Conservation (phyloP, 2,329 filamentous ascomycete species). For the Westerdykella ornata region DNA sequence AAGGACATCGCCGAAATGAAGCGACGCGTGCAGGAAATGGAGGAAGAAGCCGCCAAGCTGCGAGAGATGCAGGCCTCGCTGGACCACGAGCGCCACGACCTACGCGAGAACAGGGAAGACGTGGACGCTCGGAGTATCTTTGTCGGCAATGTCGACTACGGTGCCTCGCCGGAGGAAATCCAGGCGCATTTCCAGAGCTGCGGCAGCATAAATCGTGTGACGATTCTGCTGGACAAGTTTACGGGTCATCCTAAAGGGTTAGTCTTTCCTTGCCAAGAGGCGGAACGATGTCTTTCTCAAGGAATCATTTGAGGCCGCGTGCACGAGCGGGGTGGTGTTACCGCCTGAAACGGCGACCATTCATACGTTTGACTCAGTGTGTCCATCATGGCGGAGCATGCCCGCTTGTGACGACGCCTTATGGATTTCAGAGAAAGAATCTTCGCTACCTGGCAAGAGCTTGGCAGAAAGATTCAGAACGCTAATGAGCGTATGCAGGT, state of each 20-base stretch:
- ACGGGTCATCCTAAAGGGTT: conserved; percentile 99
- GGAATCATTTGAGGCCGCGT: conserved; percentile 8
- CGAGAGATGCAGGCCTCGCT: conserved; percentile 55
- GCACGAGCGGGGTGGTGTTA: not conserved
- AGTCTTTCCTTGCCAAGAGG: conserved; percentile 41
- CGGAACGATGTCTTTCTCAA: conserved; percentile 26
- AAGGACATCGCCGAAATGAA: conserved; percentile 47
- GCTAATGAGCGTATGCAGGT: conserved; percentile 56
- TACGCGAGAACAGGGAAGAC: conserved; percentile 90
- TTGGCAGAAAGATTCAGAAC: conserved; percentile 49
- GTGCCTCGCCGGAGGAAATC: conserved; percentile 92
- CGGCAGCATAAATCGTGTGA: conserved; percentile 95
- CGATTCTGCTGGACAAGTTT: conserved; percentile 95
- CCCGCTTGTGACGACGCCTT: no score
- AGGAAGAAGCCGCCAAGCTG: conserved; percentile 53
- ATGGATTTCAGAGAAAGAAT: conserved; percentile 10
- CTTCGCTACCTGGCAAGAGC: conserved; percentile 53
- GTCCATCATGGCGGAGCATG: conserved; percentile 3
- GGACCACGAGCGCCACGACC: conserved; percentile 75
- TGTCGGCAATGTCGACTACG: conserved; percentile 97
- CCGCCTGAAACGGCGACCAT: not conserved
- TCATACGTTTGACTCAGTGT: not conserved
- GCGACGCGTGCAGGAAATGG: conserved; percentile 50
- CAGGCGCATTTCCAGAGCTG: conserved; percentile 98
- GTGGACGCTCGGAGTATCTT: conserved; percentile 94